Conservation (phyloP, 257 asterid species). For the Paulownia fortunei region DNA sequence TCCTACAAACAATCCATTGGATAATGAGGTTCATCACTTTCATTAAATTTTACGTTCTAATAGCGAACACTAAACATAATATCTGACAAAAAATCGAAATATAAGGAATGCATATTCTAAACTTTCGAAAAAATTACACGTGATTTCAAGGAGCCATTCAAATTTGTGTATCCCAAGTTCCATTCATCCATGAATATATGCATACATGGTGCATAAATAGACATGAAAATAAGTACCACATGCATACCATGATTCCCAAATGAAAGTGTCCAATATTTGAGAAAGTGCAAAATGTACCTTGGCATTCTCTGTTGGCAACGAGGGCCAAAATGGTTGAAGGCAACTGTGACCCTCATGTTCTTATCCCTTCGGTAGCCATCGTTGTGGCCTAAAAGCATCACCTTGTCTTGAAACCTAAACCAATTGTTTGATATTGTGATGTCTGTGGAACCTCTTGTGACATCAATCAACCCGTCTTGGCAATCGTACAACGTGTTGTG, state of each 20-base stretch:
- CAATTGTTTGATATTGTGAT: conserved; percentile 81
- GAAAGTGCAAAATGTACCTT: conserved; percentile 42
- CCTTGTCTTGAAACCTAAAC: conserved; percentile 76
- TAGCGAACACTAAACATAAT: no score
- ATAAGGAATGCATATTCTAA: no score
- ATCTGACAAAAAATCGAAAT: no score
- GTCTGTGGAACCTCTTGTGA: conserved; percentile 76
- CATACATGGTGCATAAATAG: no score
- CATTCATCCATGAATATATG: no score
- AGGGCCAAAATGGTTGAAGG: conserved; percentile 86
- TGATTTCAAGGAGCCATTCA: no score
- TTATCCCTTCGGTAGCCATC: conserved; percentile 66
- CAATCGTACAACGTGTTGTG: conserved; percentile 72
- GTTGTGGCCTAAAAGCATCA: conserved; percentile 84
- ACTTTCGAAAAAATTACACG: no score
- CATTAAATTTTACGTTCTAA: no score
- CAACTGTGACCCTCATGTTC: conserved; percentile 84
- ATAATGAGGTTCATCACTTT: not conserved
- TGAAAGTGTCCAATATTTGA: not conserved
- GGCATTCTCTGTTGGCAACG: conserved; percentile 85
- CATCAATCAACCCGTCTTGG: conserved; percentile 76
- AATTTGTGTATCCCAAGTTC: no score
- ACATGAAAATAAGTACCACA: no score
- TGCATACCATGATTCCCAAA: no score
- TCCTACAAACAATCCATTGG: conserved; percentile 37